A percentile compares a stretch with the other conserved stretches of the same genome.
Conservation (phyloP, 305 asterid species). For the Fraxinus albicans region DNA sequence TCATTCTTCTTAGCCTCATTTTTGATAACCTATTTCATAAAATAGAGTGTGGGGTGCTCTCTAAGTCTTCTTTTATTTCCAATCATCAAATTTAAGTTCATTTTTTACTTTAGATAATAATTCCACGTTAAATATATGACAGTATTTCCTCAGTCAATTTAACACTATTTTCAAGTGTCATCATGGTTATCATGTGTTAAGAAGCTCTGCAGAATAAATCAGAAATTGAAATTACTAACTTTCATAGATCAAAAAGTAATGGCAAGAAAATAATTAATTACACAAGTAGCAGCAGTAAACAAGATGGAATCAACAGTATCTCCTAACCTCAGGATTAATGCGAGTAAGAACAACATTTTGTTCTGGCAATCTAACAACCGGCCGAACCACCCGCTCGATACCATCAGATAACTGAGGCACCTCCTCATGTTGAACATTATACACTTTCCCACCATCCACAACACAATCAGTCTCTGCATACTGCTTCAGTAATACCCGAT, state of each 20-base stretch:
- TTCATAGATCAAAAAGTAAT: slow-evolving; percentile 1
- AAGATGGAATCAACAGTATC: slow-evolving; percentile 17
- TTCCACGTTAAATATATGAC: background rate
- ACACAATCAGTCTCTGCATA: slow-evolving; percentile 83
- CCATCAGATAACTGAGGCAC: slow-evolving; percentile 68
- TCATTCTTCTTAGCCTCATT: background rate
- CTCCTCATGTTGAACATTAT: slow-evolving; percentile 71
- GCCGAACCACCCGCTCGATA: slow-evolving; percentile 66
- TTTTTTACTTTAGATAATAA: background rate
- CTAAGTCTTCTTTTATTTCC: background rate
- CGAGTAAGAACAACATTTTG: slow-evolving; percentile 89
- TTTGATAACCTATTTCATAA: background rate
- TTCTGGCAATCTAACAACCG: slow-evolving; percentile 83
- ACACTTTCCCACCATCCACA: slow-evolving; percentile 69
- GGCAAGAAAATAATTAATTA: slow-evolving; percentile 17
- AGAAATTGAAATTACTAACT: background rate
- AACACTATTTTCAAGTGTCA: background rate
- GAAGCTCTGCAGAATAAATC: background rate
- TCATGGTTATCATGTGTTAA: background rate
- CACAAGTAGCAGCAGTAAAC: slow-evolving; percentile 11
- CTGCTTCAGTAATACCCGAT: slow-evolving; percentile 82
- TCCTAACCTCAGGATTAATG: slow-evolving; percentile 93
- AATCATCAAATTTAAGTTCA: background rate
- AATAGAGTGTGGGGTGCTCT: background rate
- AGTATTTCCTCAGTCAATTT: background rate